Evolutionary conservation across 1,139 yeast species (phyloP).

Genomic region (Waltiozyma sp.): DNA sequence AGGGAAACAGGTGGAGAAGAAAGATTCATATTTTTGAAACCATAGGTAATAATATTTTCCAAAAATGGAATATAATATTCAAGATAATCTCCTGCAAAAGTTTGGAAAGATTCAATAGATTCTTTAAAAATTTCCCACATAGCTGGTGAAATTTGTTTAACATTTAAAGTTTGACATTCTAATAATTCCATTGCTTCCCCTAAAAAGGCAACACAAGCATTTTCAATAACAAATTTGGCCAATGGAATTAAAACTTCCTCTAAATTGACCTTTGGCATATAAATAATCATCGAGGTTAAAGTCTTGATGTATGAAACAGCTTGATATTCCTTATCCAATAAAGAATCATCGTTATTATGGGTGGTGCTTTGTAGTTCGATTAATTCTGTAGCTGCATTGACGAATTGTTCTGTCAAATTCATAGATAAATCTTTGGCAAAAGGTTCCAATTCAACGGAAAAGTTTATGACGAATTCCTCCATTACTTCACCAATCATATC

Average conservation of each 20-base stretch:
- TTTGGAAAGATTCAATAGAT: conserved; percentile 37
- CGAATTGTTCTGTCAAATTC: conserved; percentile 68
- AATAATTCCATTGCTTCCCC: conserved; percentile 74
- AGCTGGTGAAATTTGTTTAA: conserved; percentile 17
- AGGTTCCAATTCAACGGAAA: conserved; percentile 81
- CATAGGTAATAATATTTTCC: conserved; percentile 68
- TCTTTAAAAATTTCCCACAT: conserved; percentile 27
- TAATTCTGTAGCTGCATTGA: conserved; percentile 59
- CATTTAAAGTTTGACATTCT: conserved; percentile 23
- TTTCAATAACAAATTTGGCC: conserved; percentile 51
- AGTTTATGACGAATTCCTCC: conserved; percentile 89
- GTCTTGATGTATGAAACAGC: conserved; percentile 83
- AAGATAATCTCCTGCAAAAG: conserved; percentile 49
- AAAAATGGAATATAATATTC: conserved; percentile 71
- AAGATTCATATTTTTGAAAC: conserved; percentile 35
- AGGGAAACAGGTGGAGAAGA: conserved; percentile 25
- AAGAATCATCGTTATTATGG: conserved; percentile 29
- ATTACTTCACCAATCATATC: conserved; percentile 82
- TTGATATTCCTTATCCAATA: conserved; percentile 75
- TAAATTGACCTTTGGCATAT: conserved; percentile 69
- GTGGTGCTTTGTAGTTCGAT: conserved; percentile 28
- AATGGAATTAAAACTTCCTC: conserved; percentile 69
- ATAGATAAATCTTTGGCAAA: conserved; percentile 80
- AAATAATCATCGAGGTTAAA: conserved; percentile 72
- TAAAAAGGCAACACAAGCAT: conserved; percentile 63